phyloP scores from a whole-genome alignment of 345 rosid species.

The Anacardium occidentale region DNA sequence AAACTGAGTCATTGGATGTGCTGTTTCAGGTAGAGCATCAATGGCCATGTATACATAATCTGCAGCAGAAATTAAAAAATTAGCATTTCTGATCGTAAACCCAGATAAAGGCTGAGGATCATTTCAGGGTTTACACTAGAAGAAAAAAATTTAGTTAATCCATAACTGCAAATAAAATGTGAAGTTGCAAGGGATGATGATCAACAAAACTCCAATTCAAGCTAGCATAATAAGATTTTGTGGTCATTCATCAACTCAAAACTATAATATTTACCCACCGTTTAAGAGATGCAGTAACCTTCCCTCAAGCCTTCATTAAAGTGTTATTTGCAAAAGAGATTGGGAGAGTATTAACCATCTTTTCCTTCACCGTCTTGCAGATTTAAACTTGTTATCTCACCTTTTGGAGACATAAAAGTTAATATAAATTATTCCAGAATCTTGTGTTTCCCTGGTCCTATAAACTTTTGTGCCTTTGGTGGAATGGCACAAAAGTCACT shows the following conservation, averaged over 20 bases:
- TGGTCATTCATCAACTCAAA: not conserved
- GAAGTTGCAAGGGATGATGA: not conserved
- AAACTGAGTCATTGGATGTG: conserved; percentile 99
- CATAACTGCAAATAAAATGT: not conserved
- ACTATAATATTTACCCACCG: not conserved
- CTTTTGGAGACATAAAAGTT: no score
- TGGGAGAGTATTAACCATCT: no score
- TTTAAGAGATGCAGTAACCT: no score
- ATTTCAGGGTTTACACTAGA: not conserved
- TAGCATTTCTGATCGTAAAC: conserved; percentile 5
- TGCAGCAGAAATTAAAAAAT: conserved; percentile 32
- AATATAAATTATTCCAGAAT: no score
- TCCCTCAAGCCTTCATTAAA: no score
- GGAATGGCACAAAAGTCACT: no score
- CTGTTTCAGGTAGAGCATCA: conserved; percentile 81
- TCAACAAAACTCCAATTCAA: not conserved
- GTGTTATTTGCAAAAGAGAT: no score
- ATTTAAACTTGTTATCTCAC: no score
- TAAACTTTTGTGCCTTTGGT: no score
- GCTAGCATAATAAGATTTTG: not conserved
- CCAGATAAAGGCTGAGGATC: not conserved
- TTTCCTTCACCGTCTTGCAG: no score
- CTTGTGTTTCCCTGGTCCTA: no score
- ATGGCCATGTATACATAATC: conserved; percentile 88
- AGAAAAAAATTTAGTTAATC: conserved; percentile 10